Percentiles rank a stretch among this genome's conserved stretches.
These are phyloP conservation scores for Cadophora luteo-olivacea DNA, from an alignment of 2,329 filamentous ascomycete genomes.

Conservation along the genomic window DNA sequence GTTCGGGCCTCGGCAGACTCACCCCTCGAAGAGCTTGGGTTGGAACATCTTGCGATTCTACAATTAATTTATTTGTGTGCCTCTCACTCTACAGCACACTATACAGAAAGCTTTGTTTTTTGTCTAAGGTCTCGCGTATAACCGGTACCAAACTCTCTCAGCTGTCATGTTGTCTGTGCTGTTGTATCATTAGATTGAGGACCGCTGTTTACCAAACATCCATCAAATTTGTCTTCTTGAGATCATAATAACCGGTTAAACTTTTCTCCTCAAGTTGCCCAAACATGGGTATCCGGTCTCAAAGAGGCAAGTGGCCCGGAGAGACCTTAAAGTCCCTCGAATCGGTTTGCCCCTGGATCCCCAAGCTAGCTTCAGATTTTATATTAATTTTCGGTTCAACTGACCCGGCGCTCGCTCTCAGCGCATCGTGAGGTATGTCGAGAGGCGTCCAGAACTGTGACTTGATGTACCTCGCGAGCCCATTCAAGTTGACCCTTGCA, in stretches of 20 bases:
- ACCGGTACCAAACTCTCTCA: background rate
- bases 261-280: slow-evolving; percentile 9
- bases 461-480: slow-evolving; percentile 16
- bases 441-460: background rate
- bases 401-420: slow-evolving; percentile 14
- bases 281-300: background rate
- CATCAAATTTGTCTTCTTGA: background rate
- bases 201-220: background rate
- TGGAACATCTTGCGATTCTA: background rate
- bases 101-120: slow-evolving; percentile 9
- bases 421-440: background rate
- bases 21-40: slow-evolving; percentile 7
- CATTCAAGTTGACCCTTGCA: slow-evolving; percentile 13
- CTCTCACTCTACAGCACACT: background rate
- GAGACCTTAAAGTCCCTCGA: slow-evolving; percentile 15
- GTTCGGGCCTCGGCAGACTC: slow-evolving; percentile 17
- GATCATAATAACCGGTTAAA: background rate
- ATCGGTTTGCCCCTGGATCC: slow-evolving; percentile 14
- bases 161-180: background rate
- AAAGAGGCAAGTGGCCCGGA: slow-evolving; percentile 14
- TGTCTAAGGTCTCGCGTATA: background rate
- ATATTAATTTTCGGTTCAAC: slow-evolving; percentile 26
- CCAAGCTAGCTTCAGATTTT: slow-evolving; percentile 16
- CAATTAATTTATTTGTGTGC: background rate
- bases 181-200: background rate